Base-by-base conservation (phyloP, 768 basidiomycete species). In the Collybiopsis confluens region DNA sequence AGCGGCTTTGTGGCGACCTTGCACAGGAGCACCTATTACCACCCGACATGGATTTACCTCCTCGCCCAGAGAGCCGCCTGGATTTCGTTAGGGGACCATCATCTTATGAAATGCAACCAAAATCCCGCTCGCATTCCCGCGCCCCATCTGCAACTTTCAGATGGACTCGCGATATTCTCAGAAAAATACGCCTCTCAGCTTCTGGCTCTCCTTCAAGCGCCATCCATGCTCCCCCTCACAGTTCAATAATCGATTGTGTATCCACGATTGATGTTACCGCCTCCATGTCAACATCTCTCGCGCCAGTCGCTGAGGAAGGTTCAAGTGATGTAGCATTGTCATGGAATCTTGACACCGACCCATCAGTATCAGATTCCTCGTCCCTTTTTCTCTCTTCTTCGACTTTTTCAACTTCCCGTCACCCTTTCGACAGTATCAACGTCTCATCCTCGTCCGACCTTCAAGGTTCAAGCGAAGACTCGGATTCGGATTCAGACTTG, bases 401-500 rank as follows among this genome's bases (percentile, higher is more conserved):
- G 50, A 40, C 55, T 33, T 57, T 58, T 52, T 41, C 57, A 27
- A 26, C 48, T 42, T 55, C 59, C 28, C 55, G 58, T 53, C 48
- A 27, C 21, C 10, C 42, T 43, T 26, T 45, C 48, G 56, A 61
- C 48, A 65, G 57, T n/a, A 35, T 52, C 23, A 48, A 20, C 10
- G 33, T 48, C 40, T 43, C 38, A 6, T 52, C 50, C 11, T 52
- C 50, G 10, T 48, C 47, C n/a, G 47, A 41, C 16, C 21, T 50
- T 40, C 24, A 41, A n/a, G 23, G 16, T 37, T 49, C 35, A 10
- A 21, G 11, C 6, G 28, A 28, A 10, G 37, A 41, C n/a, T 9
- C 37, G 26, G 52, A 46, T 35, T 57, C 60, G 38, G 57, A 55
- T 30, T 55, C 58, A 27, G 64, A 65, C 42, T 30, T 41, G 16